Conservation (phyloP, 2,329 filamentous ascomycete species). For the Aspergillus glaucus region DNA sequence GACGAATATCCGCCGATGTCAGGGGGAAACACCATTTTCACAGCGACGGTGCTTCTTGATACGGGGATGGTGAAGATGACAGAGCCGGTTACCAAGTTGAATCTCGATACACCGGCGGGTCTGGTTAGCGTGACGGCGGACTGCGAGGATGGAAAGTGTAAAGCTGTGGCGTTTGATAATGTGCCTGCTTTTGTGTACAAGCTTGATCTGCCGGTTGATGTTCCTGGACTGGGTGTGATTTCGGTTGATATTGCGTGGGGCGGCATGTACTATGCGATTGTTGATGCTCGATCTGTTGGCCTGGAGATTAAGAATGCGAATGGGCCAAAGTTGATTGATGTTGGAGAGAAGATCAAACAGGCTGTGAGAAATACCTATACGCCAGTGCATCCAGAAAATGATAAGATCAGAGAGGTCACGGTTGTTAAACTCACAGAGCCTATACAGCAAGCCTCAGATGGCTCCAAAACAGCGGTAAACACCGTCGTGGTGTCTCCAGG, state of each 20-base stretch:
- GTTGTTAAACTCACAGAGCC: slow-evolving; percentile 34
- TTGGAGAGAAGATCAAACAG: slow-evolving; percentile 39
- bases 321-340: slow-evolving; percentile 32
- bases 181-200: slow-evolving; percentile 38
- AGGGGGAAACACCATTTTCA: slow-evolving; percentile 41
- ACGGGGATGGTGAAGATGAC: slow-evolving; percentile 42
- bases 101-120: slow-evolving; percentile 41
- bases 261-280: slow-evolving; percentile 41
- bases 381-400: slow-evolving; percentile 41
- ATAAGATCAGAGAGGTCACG: slow-evolving; percentile 34
- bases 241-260: slow-evolving; percentile 42
- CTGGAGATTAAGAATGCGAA: slow-evolving; percentile 28
- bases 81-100: slow-evolving; percentile 37
- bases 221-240: slow-evolving; percentile 37
- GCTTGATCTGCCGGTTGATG: slow-evolving; percentile 33
- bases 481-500: slow-evolving; percentile 42
- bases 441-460: slow-evolving; percentile 8
- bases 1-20: slow-evolving; percentile 44
- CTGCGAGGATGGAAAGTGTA: slow-evolving; percentile 39
- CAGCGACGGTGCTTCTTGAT: slow-evolving; percentile 41
- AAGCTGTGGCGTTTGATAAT: slow-evolving; percentile 40
- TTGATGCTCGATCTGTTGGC: slow-evolving; percentile 33
- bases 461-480: slow-evolving; percentile 27
- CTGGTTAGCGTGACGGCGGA: slow-evolving; percentile 36
- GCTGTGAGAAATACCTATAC: slow-evolving; percentile 28